Evolutionary conservation across 139 green algal genomes (phyloP), one percentile per base, ranked within the genome.

Genomic region (Coccomyxa sp.): DNA sequence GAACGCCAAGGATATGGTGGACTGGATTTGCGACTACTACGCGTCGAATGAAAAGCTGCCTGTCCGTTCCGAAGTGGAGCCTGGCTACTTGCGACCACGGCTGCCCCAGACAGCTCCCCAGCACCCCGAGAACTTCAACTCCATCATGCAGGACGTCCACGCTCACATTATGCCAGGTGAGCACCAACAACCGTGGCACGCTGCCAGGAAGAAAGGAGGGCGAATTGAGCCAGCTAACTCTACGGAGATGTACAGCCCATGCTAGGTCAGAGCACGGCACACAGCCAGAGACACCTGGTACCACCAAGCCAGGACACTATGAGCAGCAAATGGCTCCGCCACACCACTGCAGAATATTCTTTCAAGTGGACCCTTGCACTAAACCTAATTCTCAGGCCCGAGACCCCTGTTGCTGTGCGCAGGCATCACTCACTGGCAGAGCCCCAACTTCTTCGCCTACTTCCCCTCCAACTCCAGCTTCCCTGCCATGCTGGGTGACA

Each of bases 381-480:
- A 25, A 71, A 71, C 7, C 18, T 71, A 21, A 15, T 71, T 21
- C 63, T 28, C 63, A 71, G 63, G 18, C 63, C 7, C 10, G 63
- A 28, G 18, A 11, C 18, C 18, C 18, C 18, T 21, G 18, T 11
- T 71, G 30, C 15, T 25, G 15, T 21, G 32, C 80, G 80, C 85
- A 88, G 92, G 92, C 17, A 84, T 96, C 15, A 91, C 90, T 0
- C 94, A 97, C 88, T 97, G 94, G 94, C 94, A 97, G 92, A 87
- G 80, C 60, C 94, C 94, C 38, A 85, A 77, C 79, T 98, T 97
- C 88, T 97, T 97, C 79, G 91, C 88, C 32, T 97, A 92, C 82
- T 97, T 90, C 85, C 84, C 90, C 11, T 87, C 88, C 87, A 95
- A 95, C 87, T 85, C 82, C 76, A 92, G 85, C 79, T 89, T 83